Base-by-base conservation (phyloP, 768 basidiomycete species). In the Leccinum subtestaceum region DNA sequence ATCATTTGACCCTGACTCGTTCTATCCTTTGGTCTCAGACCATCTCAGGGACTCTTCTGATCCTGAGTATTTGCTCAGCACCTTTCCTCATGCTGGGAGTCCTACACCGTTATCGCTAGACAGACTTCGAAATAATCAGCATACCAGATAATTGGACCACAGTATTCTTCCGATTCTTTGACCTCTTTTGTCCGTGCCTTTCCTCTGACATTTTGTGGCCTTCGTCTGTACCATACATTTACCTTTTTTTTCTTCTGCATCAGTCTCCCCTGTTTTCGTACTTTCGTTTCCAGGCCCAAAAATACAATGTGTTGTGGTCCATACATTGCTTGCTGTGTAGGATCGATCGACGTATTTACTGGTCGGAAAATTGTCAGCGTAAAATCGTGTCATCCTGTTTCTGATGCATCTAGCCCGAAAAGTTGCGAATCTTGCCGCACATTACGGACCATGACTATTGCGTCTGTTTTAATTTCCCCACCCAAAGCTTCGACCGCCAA, bases 21-120 rank as follows among this genome's bases (percentile, higher is more conserved):
- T 47, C 47, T 49, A 21, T 51, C 56, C 48, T 38, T n/a, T 38
- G 5, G 38, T 47, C 52, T 53, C 67, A 32, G 60, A 58, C 9
- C 46, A 31, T 53, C 36, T 34, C 25, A 23, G 49, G 31, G 45
- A 25, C 10, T 47, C 53, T 43, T 60, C 50, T 31, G 46, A 29
- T 52, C 23, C 57, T 8, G 57, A 57, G 29, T 34, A 36, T 36
- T 45, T 25, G 13, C 27, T 40, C 31, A 10, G 17, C 19, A 47
- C 55, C n/a, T 36, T 46, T 32, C 4, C 56, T 9, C 17, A 53
- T 19, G 9, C 15, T 45, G 64, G 68, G n/a, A 47, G 36, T 27
- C 57, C 34, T 27, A 51, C 53, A 11, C n/a, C 25, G 5, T 51
- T 55, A 25, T 61, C 55, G 19, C 38, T 36, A 27, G 55, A 61